phyloP scores from a whole-genome alignment of 2,329 filamentous ascomycete genomes.

The Eurotiales sp. region DNA sequence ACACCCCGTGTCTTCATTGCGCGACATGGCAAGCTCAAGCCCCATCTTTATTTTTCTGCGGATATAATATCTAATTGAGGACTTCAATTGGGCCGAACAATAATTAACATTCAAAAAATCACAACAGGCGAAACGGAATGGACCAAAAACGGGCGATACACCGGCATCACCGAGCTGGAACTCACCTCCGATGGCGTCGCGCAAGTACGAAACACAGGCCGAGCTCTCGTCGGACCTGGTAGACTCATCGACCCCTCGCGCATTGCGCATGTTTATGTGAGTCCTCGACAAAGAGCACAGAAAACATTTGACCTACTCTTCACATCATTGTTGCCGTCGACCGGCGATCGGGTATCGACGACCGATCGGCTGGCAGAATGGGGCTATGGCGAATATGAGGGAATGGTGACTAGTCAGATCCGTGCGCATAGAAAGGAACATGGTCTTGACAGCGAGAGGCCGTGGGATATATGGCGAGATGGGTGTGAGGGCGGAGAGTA shows the following conservation, averaged over 20 bases:
- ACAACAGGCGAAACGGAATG: conserved; percentile 41
- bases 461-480: conserved; percentile 58
- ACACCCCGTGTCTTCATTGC: conserved; percentile 38
- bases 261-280: conserved; percentile 48
- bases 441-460: conserved; percentile 46
- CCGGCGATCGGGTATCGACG: conserved; percentile 38
- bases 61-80: too few species aligned
- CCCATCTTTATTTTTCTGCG: not conserved
- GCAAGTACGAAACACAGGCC: conserved; percentile 45
- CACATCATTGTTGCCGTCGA: not conserved
- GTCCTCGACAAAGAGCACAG: conserved; percentile 48
- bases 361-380: conserved; percentile 56
- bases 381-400: conserved; percentile 63
- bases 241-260: conserved; percentile 51
- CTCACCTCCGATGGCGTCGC: conserved; percentile 39
- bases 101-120: not conserved
- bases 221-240: conserved; percentile 46
- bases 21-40: conserved; percentile 32
- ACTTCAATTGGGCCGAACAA: too few species aligned
- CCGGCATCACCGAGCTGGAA: conserved; percentile 43
- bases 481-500: conserved; percentile 57
- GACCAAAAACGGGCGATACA: conserved; percentile 47
- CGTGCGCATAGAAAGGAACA: conserved; percentile 41
- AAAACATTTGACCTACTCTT: conserved; percentile 49
- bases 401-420: conserved; percentile 52